These are phyloP conservation scores for Pyrrhoderma lamaoense DNA, from an alignment of 1,284 basidiomycete genomes.

Conservation along the genomic window DNA sequence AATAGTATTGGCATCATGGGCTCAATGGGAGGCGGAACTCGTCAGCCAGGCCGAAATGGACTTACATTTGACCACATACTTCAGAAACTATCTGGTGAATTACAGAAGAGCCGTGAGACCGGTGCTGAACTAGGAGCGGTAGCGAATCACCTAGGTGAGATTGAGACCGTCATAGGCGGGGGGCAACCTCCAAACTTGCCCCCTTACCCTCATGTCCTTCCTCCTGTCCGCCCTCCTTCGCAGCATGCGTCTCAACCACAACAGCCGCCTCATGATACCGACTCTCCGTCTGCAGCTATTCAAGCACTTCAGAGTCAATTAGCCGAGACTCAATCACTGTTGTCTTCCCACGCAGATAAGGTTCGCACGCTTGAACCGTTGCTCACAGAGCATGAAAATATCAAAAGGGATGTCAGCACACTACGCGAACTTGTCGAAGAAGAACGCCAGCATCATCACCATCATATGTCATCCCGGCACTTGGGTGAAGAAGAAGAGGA, in stretches of 20 bases:
- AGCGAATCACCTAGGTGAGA: slow-evolving; percentile 80
- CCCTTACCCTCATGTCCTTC: slow-evolving; percentile 53
- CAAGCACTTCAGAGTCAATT: slow-evolving; percentile 75
- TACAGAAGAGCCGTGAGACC: slow-evolving; percentile 91
- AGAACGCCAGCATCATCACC: slow-evolving; percentile 26
- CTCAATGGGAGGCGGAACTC: slow-evolving; percentile 63
- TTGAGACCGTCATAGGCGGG: slow-evolving; percentile 89
- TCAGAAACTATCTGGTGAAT: slow-evolving; percentile 74
- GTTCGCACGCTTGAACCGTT: slow-evolving; percentile 78
- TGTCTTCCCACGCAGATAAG: slow-evolving; percentile 79
- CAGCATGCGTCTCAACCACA: slow-evolving; percentile 24
- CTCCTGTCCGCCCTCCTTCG: slow-evolving; percentile 50
- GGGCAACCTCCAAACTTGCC: slow-evolving; percentile 56
- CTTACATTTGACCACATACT: slow-evolving; percentile 81
- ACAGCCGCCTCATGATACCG: slow-evolving; percentile 22
- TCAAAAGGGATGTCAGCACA: slow-evolving; percentile 74
- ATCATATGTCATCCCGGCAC: slow-evolving; percentile 22
- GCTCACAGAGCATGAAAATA: slow-evolving; percentile 80
- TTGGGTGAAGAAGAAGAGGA: slow-evolving; percentile 29
- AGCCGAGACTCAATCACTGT: slow-evolving; percentile 75
- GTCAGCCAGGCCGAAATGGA: slow-evolving; percentile 67
- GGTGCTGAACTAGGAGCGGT: slow-evolving; percentile 83
- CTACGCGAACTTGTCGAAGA: slow-evolving; percentile 68
- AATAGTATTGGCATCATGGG: slow-evolving; percentile 58
- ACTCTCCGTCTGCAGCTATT: slow-evolving; percentile 35